These are phyloP conservation scores for Dryas octopetala DNA, from an alignment of 306 rosid genomes.

Conservation along the genomic window DNA sequence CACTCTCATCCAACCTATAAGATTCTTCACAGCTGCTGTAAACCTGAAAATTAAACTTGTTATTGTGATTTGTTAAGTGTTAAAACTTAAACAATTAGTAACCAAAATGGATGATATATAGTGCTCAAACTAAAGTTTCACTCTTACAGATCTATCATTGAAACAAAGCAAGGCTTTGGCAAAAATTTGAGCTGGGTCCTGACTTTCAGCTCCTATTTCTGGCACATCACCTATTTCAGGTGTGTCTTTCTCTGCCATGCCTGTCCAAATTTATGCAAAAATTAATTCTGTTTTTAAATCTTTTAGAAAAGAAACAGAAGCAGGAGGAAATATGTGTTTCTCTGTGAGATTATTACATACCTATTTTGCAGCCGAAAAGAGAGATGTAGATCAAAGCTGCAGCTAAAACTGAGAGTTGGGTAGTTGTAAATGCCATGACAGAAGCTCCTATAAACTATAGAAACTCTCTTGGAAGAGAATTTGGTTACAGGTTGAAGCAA, in stretches of 20 bases:
- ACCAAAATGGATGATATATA: not conserved
- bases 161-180: slow-evolving; percentile 82
- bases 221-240: slow-evolving; percentile 12
- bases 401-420: slow-evolving; percentile 36
- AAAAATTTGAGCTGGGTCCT: slow-evolving; percentile 62
- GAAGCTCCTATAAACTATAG: slow-evolving; percentile 20
- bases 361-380: slow-evolving; percentile 39
- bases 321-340: not conserved
- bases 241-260: slow-evolving; percentile 40
- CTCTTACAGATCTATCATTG: slow-evolving; percentile 67
- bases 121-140: too few relatives aligned
- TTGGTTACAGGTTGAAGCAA: not conserved
- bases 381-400: slow-evolving; percentile 35
- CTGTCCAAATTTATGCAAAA: slow-evolving; percentile 28
- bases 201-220: slow-evolving; percentile 7
- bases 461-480: not conserved
- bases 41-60: slow-evolving; percentile 37
- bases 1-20: slow-evolving; percentile 52
- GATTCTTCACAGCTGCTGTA: slow-evolving; percentile 77
- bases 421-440: slow-evolving; percentile 41
- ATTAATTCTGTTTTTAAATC: not conserved
- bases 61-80: too few relatives aligned
- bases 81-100: not conserved
- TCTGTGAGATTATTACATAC: slow-evolving; percentile 23
- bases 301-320: not conserved